Evolutionary conservation across 768 basidiomycete species (phyloP), one percentile per base, ranked within the genome.

Genomic region (Suillus tomentosus): DNA sequence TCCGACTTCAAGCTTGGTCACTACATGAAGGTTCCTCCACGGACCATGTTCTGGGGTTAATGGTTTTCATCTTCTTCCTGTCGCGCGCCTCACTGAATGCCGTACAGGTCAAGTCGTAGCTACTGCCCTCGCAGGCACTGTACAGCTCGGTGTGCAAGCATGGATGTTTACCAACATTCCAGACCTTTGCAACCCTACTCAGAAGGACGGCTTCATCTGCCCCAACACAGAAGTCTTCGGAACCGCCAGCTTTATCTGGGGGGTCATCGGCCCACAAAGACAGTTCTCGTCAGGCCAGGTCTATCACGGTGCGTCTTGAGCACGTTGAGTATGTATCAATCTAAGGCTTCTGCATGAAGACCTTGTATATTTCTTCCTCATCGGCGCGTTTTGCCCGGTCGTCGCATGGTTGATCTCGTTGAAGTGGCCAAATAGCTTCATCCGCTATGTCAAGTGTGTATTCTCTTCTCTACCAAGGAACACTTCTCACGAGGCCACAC

Each of bases 171-270:
- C 73, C 14, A 75, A 84, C 64, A 79, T 84, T 69, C 64, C 72
- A 22, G 74, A 76, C 48, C 77, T 84, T 61, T 84, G 83, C 72
- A 40, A 67, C 13, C 72, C 78, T 8, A 66, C 78, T 56, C 86
- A 90, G 74, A 77, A 72, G 68, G 82, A 87, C 68, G 83, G 84
- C 22, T 92, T 92, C 75, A 88, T 85, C 62, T 93, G 91, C 73
- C 90, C 91, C 0, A 74, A 64, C 14, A 89, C 88, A 6, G 79
- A 87, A 65, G 88, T 91, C 9, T 93, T 94, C 73, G 90, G 89
- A 43, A 91, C 90, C 3, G 92, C 92, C 24, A 87, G 85, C 64
- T 84, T 94, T 66, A 84, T 94, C 66, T 92, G 87, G 88, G 90
- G 93, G 65, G 89, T 91, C 65, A 90, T 95, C 62, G 91, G 92